A percentile compares a stretch with the other conserved stretches of the same genome.
Conservation (phyloP, 306 rosid genomes). For the Cicer bijugum region DNA sequence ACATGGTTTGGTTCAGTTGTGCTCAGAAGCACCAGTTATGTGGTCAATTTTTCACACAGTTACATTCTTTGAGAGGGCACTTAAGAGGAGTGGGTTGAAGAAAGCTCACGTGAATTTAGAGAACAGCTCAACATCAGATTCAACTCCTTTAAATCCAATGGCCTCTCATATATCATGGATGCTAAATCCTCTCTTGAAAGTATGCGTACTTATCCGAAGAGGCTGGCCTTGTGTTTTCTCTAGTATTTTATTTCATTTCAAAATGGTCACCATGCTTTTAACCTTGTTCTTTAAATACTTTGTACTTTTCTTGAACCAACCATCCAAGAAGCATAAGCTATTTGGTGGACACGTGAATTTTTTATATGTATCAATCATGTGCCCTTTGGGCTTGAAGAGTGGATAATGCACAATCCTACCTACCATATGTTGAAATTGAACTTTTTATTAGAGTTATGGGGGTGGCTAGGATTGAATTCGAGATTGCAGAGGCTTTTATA, state of each 20-base stretch:
- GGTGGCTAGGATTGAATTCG: constrained; percentile 8
- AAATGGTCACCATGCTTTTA: constrained; percentile 33
- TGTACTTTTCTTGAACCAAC: neutral
- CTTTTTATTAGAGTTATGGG: neutral
- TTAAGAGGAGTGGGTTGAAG: constrained; percentile 91
- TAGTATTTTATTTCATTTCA: constrained; percentile 35
- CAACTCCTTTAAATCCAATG: constrained; percentile 72
- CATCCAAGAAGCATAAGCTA: neutral
- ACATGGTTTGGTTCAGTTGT: constrained; percentile 72
- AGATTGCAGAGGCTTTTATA: neutral
- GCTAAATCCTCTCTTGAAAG: constrained; percentile 93
- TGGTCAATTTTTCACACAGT: constrained; percentile 90
- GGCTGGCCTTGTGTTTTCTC: constrained; percentile 43
- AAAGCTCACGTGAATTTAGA: constrained; percentile 64
- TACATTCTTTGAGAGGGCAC: constrained; percentile 97
- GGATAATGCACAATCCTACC: neutral
- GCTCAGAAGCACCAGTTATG: constrained; percentile 76
- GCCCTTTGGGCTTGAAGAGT: constrained; percentile 10
- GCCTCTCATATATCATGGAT: constrained; percentile 93
- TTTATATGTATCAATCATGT: neutral
- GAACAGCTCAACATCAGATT: constrained; percentile 57
- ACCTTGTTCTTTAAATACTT: constrained; percentile 29
- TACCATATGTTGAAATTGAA: constrained; percentile 5
- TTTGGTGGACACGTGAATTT: neutral
- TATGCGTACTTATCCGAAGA: constrained; percentile 49